phyloP scores from a whole-genome alignment of 163 green algal genomes.

The Scenedesmus sp. region DNA sequence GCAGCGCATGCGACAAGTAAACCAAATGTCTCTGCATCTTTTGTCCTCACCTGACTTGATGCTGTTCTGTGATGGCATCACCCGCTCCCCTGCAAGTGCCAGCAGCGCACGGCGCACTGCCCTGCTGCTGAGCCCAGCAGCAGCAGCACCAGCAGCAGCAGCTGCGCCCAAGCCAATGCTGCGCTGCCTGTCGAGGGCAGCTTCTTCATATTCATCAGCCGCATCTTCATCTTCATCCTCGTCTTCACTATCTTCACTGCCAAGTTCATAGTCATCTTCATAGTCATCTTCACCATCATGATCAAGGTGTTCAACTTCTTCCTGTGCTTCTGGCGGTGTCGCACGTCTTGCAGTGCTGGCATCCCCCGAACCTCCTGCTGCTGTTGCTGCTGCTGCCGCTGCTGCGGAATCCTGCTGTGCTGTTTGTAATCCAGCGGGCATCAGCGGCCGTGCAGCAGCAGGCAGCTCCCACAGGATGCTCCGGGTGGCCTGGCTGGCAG shows the following conservation, averaged over 20 bases:
- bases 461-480: conserved; percentile 21
- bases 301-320: too few species aligned
- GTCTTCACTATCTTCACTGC: not conserved
- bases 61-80: conserved; percentile 19
- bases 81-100: conserved; percentile 1
- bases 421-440: not conserved
- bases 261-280: not conserved
- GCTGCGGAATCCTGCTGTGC: not conserved
- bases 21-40: not conserved
- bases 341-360: not conserved
- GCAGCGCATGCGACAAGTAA: not conserved
- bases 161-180: not conserved
- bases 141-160: not conserved
- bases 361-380: not conserved
- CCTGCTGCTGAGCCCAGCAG: conserved; percentile 6
- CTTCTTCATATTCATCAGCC: not conserved
- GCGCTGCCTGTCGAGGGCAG: not conserved
- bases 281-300: not conserved
- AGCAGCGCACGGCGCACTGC: not conserved
- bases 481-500: not conserved
- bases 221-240: not conserved
- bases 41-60: not conserved
- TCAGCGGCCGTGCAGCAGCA: not conserved
- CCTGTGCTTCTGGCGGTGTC: not conserved
- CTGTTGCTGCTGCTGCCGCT: conserved; percentile 27